These are phyloP conservation scores for Saccharum hybrid DNA, from an alignment of 202 grass and related monocot genomes.

Conservation along the genomic window DNA sequence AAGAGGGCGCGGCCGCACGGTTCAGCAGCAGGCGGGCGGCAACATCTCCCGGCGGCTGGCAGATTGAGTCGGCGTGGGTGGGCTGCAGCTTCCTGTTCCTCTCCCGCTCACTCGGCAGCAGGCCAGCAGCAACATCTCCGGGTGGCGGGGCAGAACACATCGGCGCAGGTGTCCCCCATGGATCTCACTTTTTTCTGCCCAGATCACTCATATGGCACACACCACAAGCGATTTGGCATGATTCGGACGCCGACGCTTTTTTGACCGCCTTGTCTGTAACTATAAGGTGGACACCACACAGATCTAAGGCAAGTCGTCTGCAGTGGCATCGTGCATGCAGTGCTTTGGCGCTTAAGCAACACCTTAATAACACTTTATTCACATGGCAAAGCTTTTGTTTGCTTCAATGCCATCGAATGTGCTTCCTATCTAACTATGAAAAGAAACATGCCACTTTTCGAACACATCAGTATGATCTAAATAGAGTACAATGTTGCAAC, in stretches of 20 bases:
- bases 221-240: background rate
- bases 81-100: no score
- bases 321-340: background rate
- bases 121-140: no score
- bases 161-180: background rate
- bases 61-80: no score
- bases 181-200: background rate
- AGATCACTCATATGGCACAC: background rate
- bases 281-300: background rate
- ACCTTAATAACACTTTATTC: background rate
- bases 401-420: constrained; percentile 13
- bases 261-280: background rate
- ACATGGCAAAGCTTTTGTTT: constrained; percentile 21
- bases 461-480: background rate
- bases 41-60: no score
- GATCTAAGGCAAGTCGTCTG: background rate
- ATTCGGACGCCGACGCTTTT: background rate
- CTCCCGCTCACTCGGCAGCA: no score
- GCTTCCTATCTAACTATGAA: background rate
- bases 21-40: no score
- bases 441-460: background rate
- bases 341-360: background rate
- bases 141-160: no score
- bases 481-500: constrained; percentile 5
- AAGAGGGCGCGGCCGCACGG: background rate